phyloP scores from a whole-genome alignment of 176 grass and related monocot genomes.

The Eleusine coracana region DNA sequence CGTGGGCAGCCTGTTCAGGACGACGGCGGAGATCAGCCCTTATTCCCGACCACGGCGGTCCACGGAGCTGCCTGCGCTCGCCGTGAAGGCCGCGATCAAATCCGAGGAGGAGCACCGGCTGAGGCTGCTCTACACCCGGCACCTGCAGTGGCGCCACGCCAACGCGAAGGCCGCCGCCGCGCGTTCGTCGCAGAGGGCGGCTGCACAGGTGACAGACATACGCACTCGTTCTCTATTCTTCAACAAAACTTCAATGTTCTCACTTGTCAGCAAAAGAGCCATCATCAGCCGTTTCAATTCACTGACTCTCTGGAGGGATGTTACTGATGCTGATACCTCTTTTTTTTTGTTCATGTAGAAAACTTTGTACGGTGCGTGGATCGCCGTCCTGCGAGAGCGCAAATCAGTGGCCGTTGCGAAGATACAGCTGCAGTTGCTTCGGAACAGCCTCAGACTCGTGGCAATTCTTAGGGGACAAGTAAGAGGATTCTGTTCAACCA shows the following conservation, averaged over 20 bases:
- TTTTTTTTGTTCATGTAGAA: conserved; percentile 8
- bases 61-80: neutral
- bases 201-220: conserved; percentile 44
- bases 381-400: conserved; percentile 45
- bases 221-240: neutral
- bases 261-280: neutral
- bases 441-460: conserved; percentile 46
- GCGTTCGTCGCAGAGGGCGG: conserved; percentile 21
- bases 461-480: conserved; percentile 58
- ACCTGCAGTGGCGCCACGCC: conserved; percentile 58
- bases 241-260: neutral
- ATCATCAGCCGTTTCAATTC: neutral
- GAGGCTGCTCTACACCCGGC: conserved; percentile 47
- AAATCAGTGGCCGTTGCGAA: conserved; percentile 53
- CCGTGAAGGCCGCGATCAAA: conserved; percentile 32
- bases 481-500: conserved; percentile 31
- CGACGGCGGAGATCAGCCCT: conserved; percentile 19
- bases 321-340: neutral
- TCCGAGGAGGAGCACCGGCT: conserved; percentile 65
- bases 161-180: conserved; percentile 48
- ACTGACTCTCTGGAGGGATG: neutral
- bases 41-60: conserved; percentile 38
- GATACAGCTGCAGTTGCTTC: conserved; percentile 54
- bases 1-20: conserved; percentile 23
- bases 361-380: conserved; percentile 60